These are phyloP conservation scores for Noccaea caerulescens DNA, from an alignment of 345 rosid genomes.

Conservation along the genomic window DNA sequence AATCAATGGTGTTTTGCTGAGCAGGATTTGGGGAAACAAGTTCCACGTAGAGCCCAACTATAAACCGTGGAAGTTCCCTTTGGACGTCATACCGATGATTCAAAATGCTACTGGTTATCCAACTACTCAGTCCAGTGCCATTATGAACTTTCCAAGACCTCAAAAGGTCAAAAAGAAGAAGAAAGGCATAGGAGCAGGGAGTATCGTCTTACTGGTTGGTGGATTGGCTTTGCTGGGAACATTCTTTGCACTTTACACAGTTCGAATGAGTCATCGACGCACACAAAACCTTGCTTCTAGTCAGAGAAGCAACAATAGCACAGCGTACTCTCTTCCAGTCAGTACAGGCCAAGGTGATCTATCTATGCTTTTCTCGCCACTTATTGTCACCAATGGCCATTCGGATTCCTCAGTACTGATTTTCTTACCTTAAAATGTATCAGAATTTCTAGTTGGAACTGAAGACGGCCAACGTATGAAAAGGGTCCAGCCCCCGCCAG, in stretches of 20 bases:
- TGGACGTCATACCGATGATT: conserved; percentile 47
- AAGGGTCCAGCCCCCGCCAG: conserved; percentile 49
- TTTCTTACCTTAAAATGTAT: conserved; percentile 21
- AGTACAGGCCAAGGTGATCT: conserved; percentile 56
- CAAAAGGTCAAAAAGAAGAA: conserved; percentile 49
- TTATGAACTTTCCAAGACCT: conserved; percentile 58
- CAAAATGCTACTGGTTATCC: conserved; percentile 66
- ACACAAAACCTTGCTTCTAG: conserved; percentile 42
- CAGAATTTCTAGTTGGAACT: conserved; percentile 49
- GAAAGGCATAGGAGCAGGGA: conserved; percentile 59
- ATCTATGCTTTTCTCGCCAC: conserved; percentile 29
- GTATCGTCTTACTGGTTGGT: conserved; percentile 58
- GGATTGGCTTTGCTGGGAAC: conserved; percentile 63
- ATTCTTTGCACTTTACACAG: conserved; percentile 58
- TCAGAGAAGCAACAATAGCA: conserved; percentile 49
- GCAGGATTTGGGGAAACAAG: conserved; percentile 82
- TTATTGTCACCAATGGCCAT: conserved; percentile 25
- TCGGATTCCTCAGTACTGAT: conserved; percentile 33
- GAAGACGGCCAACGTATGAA: conserved; percentile 56
- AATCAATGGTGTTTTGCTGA: conserved; percentile 32
- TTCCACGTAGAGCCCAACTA: conserved; percentile 60
- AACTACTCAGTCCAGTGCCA: conserved; percentile 71
- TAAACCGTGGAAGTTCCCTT: conserved; percentile 82
- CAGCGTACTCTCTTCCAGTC: conserved; percentile 52
- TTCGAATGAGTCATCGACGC: conserved; percentile 48